Evolutionary conservation across 2,329 filamentous ascomycete genomes (phyloP), one percentile per base, ranked within the genome.

Genomic region (Simplicillium aogashimaense): DNA sequence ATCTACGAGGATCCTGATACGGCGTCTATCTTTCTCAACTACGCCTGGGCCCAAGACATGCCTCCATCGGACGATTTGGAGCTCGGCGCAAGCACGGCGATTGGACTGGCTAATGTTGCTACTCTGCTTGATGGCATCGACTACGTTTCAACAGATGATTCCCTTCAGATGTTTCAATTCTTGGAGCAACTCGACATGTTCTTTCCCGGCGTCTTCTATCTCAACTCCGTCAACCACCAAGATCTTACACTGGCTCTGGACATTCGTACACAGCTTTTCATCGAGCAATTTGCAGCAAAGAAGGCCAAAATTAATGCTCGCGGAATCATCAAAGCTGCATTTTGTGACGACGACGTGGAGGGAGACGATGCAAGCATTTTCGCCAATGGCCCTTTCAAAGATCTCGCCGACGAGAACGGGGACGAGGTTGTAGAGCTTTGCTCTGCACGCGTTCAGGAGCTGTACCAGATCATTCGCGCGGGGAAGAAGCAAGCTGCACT

Each of bases 241-340:
- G 37, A 48, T 11, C 46, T 47, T 12, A 32, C 53, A 3, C 43
- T 60, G 7, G 56, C 56, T 3, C 46, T 68, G 17, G 49, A 57
- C 4, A 55, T 68, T 18, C 63, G 65, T 34, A 65, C 61, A 0
- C 55, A 57, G 37, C 47, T 51, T 30, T 47, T 58, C 34, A 55
- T 68, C 15, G 52, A 57, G 33, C 35, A 29, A 2, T 42, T 63
- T 2, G 50, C 49, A 6, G 35, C 18, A 1, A 35, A 38, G 6
- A 37, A 35, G 0, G 25, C 28, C 3, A 42, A 51, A 4, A 42
- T 28, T 3, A 41, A 51, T 29, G 42, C 47, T 13, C 43, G 40
- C 5, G 40, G 47, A 2, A 38, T 50, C 10, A 50, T 61, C 18
- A 55, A 53, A 14, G 43, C 46, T 3, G 47, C 55, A 7, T 63